Conservation (phyloP, 192 early-diverging fungal species). For the Podila horticola region DNA sequence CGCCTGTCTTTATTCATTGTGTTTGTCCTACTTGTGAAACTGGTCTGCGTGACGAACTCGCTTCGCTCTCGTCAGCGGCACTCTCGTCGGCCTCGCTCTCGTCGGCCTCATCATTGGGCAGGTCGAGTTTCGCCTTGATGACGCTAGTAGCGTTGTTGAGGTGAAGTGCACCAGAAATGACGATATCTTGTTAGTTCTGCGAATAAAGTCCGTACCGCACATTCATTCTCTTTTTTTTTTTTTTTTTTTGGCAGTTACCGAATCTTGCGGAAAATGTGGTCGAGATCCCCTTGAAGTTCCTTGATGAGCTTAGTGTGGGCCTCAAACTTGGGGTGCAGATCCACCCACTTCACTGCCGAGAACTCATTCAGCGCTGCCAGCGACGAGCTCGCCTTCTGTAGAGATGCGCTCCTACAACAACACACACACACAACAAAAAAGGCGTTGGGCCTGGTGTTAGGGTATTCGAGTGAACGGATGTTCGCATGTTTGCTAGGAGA, state of each 20-base stretch:
- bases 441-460: too few species aligned
- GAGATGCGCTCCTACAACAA: slow-evolving; percentile 38
- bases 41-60: background rate
- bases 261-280: slow-evolving; percentile 66
- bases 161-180: background rate
- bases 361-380: slow-evolving; percentile 66
- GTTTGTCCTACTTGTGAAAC: too few species aligned
- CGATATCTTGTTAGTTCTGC: background rate
- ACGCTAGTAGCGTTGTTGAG: background rate
- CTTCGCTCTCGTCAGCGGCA: background rate
- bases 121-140: slow-evolving; percentile 24
- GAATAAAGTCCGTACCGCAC: background rate
- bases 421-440: too few species aligned
- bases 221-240: too few species aligned
- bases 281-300: slow-evolving; percentile 66
- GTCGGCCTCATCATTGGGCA: slow-evolving; percentile 26
- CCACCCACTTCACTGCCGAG: slow-evolving; percentile 61
- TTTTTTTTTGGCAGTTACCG: slow-evolving; percentile 41
- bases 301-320: slow-evolving; percentile 63
- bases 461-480: background rate
- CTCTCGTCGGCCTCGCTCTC: slow-evolving; percentile 5
- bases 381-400: slow-evolving; percentile 30
- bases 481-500: background rate
- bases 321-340: slow-evolving; percentile 62
- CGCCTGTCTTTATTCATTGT: too few species aligned